phyloP scores from a whole-genome alignment of 2,329 filamentous ascomycete genomes.

The Lomentospora prolificans region DNA sequence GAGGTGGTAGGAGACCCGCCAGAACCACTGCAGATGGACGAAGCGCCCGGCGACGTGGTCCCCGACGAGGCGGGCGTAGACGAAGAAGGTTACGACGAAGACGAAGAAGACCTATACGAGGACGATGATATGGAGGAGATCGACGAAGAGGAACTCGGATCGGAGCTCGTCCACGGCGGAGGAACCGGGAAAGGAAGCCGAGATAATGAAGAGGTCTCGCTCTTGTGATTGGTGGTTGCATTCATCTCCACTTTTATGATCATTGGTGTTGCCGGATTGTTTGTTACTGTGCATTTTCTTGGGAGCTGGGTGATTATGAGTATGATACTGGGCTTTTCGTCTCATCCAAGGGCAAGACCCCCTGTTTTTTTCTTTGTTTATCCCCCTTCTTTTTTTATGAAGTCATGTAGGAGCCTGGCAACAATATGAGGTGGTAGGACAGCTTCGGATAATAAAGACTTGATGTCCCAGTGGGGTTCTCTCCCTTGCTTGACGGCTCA shows the following conservation, averaged over 20 bases:
- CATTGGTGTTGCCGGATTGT: background rate
- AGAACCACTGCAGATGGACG: background rate
- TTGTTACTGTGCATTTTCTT: background rate
- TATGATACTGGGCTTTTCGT: background rate
- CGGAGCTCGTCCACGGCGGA: conserved; percentile 2
- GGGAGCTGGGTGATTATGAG: background rate
- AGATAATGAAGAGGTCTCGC: conserved; percentile 6
- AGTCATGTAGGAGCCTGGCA: no score
- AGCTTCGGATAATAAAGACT: no score
- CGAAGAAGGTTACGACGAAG: conserved; percentile 18
- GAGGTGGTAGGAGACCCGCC: conserved; percentile 15
- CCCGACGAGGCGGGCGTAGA: conserved; percentile 19
- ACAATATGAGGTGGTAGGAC: no score
- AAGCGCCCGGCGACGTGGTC: conserved; percentile 14
- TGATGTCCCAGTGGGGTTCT: no score
- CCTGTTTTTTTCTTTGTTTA: background rate
- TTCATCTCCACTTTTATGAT: background rate
- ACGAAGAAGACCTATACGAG: conserved; percentile 13
- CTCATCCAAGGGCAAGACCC: background rate
- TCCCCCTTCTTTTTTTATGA: no score
- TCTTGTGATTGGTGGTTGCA: background rate
- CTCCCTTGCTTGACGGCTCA: no score
- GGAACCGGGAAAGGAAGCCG: conserved; percentile 3
- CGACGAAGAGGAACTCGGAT: conserved; percentile 12
- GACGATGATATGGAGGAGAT: conserved; percentile 10